Base-by-base conservation (phyloP, 192 early-diverging fungal genomes). In the Oehlia diaphana region DNA sequence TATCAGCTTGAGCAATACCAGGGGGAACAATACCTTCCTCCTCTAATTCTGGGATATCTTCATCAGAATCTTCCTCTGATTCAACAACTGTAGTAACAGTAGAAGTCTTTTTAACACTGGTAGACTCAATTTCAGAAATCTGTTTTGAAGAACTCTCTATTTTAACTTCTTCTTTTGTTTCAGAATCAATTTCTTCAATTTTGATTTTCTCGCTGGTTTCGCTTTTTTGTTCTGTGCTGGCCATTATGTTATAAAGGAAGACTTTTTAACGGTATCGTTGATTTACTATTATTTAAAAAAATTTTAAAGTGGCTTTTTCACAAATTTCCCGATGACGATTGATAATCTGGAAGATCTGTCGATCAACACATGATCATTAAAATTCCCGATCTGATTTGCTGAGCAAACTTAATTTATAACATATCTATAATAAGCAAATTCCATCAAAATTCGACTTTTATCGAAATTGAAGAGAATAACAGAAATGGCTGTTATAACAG, bases 1-100 rank as follows among this genome's bases (percentile, higher is more conserved):
- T 74, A 47, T 67, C 82, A 33, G 74, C 79, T 37, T 72, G 66
- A n/a, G 67, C 70, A 49, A 69, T 67, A 37, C 72, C 80, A 50
- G 67, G 19, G 5, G 65, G 49, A 39, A 70, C 37, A 5, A 28
- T 33, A n/a, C 50, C 50, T 39, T 79, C 77, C 68, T 85, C 84
- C 26, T 81, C 84, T 66, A 85, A 81, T 33, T 83, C 84, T 14
- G 82, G 84, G 63, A 85, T 72, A 65, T 83, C 83, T 50, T 83
- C 83, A n/a, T 83, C 83, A 14, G 78, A 80, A 2, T 80, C 82
- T 19, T 83, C 84, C n/a, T 81, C 84, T 14, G 68, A 70, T 79
- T 79, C 77, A 49, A 71, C 77, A 49, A 79, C 77, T 1, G 77
- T 7, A 42, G 39, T 6, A 42, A 39, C 37, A 39, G 35, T 78